Conservation (phyloP, 2,329 filamentous ascomycete species). For the Fusarium zealandicum region DNA sequence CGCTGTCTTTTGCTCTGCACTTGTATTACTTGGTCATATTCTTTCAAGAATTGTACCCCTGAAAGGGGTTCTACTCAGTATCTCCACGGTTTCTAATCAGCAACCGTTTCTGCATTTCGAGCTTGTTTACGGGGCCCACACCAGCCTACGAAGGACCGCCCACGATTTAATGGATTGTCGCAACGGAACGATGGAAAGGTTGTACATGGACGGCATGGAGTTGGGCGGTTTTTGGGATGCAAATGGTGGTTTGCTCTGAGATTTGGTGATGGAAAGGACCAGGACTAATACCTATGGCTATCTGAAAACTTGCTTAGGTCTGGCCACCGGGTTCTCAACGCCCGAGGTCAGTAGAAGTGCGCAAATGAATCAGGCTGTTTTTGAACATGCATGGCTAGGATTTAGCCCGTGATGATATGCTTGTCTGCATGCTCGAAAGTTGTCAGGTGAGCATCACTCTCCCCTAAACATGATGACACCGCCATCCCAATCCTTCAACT, state of each 20-base stretch:
- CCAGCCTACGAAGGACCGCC: conserved; percentile 9
- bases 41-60: neutral
- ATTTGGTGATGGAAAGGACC: conserved; percentile 4
- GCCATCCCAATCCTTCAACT: conserved; percentile 47
- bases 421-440: neutral
- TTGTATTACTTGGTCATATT: neutral
- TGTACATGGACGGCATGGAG: conserved; percentile 11
- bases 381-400: neutral
- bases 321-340: neutral
- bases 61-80: neutral
- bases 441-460: conserved; percentile 23
- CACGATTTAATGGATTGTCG: conserved; percentile 16
- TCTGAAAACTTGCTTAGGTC: conserved; percentile 1
- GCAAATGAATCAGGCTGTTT: conserved; percentile 1
- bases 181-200: conserved; percentile 3
- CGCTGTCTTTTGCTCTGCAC: neutral
- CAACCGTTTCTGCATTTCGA: conserved; percentile 7
- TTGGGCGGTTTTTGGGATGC: conserved; percentile 9
- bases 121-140: neutral
- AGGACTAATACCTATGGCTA: conserved; percentile 18
- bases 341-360: conserved; percentile 3
- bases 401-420: neutral
- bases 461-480: conserved; percentile 49
- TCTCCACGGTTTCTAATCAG: conserved; percentile 1
- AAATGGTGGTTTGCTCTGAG: conserved; percentile 9